Evolutionary conservation across 2,329 filamentous ascomycete genomes (phyloP), one percentile per base, ranked within the genome.

Genomic region (Penicillium decumbens): DNA sequence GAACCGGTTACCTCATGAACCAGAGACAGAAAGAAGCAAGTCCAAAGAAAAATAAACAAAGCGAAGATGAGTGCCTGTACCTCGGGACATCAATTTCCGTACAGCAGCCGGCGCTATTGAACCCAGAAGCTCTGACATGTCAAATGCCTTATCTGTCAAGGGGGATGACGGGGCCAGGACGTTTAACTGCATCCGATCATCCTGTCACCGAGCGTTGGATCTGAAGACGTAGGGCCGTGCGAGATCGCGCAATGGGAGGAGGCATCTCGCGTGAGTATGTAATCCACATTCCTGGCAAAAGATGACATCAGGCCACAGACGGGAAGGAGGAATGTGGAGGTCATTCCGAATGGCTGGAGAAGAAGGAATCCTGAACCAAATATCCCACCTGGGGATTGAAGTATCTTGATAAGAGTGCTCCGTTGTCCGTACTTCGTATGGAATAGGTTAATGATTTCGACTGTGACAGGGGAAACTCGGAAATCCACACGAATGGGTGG

Each of bases 271-370:
- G 45, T 51, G 49, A 43, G 35, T 30, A 30, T 23, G 13, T 7
- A 33, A 41, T 27, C 33, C 43, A 42, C 51, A 53, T 53, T 53
- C 51, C 41, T 27, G 32, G 29, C 40, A 18, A 42, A 15, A 44
- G 45, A 51, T 54, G 49, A 54, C 51, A 54, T 54, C 51, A 54
- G 23, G 15, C 6, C 12, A 40, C 37, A 39, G 3, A 12, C 37
- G 27, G 38, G 7, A 28, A 7, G 9, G 15, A 42, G 32, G 51
- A 51, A 54, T 54, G 51, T 39, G 8, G 33, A 54, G 42, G 51
- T 51, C 49, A 54, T 54, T 51, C 51, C 51, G 24, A 41, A 43
- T 33, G 45, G 48, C 45, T 54, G 45, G 43, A 35, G n/a, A n/a
- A 35, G 10, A 27, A 9, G 23, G 32, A 30, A 43, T 43, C 32